Percentiles rank a stretch among this genome's conserved stretches.
Evolutionary conservation across 495 filamentous ascomycete species (phyloP).

Genomic region (Cercophora samala): DNA sequence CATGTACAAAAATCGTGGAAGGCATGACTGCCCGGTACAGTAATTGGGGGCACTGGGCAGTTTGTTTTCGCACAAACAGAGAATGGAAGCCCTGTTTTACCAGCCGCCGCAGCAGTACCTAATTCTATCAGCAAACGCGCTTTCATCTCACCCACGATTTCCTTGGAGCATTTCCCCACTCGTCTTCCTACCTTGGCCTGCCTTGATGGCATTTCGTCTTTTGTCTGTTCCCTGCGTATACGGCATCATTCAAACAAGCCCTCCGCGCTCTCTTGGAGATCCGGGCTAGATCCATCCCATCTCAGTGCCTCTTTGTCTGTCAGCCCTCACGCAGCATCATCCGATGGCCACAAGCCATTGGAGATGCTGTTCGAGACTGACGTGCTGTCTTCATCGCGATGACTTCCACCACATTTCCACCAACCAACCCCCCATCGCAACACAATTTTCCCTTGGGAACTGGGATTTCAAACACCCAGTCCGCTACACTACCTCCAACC

Average conservation of each 20-base stretch:
- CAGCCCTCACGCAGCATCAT: not conserved
- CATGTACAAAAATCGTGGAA: not conserved
- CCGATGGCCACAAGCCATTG: constrained; percentile 3
- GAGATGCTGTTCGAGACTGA: constrained; percentile 2
- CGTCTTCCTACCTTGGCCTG: not conserved
- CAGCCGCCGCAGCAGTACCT: not conserved
- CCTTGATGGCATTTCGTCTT: not conserved
- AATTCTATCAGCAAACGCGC: not conserved
- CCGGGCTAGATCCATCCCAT: not conserved
- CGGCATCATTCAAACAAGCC: not conserved
- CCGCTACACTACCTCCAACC: not conserved
- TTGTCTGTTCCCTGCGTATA: not conserved
- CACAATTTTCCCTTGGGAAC: not conserved
- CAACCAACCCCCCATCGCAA: not conserved
- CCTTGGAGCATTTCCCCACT: not conserved
- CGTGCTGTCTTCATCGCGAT: not conserved
- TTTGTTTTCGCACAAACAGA: not conserved
- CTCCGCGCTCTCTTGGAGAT: not conserved
- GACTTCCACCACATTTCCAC: not conserved
- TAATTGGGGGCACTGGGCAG: not conserved
- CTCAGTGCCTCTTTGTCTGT: not conserved
- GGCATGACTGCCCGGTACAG: too few species aligned
- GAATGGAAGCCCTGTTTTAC: not conserved
- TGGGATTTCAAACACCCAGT: not conserved
- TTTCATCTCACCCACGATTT: not conserved